Evolutionary conservation across 129 eudicot genomes (phyloP).

Genomic region (Escallonia rubra): DNA sequence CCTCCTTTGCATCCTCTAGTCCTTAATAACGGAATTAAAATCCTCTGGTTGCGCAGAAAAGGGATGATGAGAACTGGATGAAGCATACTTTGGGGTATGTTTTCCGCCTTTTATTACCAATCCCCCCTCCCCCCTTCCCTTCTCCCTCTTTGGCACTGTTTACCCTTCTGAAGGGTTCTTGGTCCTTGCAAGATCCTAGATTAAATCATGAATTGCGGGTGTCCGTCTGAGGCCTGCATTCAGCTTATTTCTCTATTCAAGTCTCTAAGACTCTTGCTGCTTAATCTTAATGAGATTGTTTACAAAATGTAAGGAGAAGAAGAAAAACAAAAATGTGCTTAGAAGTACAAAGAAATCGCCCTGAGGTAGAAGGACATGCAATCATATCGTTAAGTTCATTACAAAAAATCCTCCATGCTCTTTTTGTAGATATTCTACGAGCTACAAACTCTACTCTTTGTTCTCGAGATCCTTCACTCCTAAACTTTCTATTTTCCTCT

Average conservation of each 20-base stretch:
- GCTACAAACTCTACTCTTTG: too few relatives aligned
- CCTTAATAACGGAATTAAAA: background rate
- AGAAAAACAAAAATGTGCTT: too few relatives aligned
- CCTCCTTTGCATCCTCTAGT: background rate
- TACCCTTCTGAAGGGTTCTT: background rate
- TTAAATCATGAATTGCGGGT: background rate
- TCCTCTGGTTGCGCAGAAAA: conserved; percentile 50
- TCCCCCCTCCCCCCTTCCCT: too few relatives aligned
- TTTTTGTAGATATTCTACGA: too few relatives aligned
- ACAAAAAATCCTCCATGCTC: too few relatives aligned
- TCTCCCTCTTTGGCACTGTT: background rate
- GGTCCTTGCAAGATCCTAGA: background rate
- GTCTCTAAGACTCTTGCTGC: background rate
- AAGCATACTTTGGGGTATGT: conserved; percentile 89
- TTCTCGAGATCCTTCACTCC: too few relatives aligned
- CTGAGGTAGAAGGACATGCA: too few relatives aligned
- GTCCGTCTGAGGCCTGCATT: background rate
- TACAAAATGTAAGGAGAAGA: background rate
- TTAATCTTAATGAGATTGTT: too few relatives aligned
- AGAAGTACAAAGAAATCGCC: too few relatives aligned
- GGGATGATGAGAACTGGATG: conserved; percentile 98
- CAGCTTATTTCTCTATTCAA: background rate
- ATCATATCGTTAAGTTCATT: too few relatives aligned
- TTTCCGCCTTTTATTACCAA: background rate
- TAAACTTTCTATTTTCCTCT: too few relatives aligned